A percentile compares a stretch with the other conserved stretches of the same genome.
phyloP scores from a whole-genome alignment of 108 stramenopile genomes.

The Fragilaria crotonensis region DNA sequence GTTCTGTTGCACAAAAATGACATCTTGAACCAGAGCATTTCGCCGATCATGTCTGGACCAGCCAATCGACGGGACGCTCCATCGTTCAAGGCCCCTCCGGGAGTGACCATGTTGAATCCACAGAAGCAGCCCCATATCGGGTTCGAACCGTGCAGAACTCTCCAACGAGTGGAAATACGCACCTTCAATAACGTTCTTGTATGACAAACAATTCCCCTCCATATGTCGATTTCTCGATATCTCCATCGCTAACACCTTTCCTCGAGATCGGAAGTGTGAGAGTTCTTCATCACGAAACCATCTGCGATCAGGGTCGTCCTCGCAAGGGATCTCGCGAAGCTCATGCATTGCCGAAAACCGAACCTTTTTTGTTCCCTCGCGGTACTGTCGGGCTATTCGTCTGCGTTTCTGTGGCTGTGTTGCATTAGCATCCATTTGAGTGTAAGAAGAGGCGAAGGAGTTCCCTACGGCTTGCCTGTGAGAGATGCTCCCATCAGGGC shows the following conservation, averaged over 20 bases:
- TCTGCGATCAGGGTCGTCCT: background rate
- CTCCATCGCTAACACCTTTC: too few species aligned
- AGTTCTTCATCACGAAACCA: too few species aligned
- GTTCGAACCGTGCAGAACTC: constrained; percentile 6
- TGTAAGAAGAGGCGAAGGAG: too few species aligned
- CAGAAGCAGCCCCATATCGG: background rate
- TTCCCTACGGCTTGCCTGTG: too few species aligned
- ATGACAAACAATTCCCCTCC: background rate
- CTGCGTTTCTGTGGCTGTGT: background rate
- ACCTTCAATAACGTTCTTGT: background rate
- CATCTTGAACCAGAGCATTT: background rate
- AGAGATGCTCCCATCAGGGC: too few species aligned
- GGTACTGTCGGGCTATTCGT: background rate
- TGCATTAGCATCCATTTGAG: too few species aligned
- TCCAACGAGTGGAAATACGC: background rate
- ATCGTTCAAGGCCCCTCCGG: background rate
- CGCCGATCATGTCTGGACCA: background rate
- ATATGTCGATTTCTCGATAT: background rate
- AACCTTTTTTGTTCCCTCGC: background rate
- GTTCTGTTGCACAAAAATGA: background rate
- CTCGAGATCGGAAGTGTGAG: too few species aligned
- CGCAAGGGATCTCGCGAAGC: background rate
- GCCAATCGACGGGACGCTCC: background rate
- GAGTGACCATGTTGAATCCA: background rate
- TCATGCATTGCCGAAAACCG: background rate